Evolutionary conservation across 768 basidiomycete genomes (phyloP).

Genomic region (Suillus paluster): DNA sequence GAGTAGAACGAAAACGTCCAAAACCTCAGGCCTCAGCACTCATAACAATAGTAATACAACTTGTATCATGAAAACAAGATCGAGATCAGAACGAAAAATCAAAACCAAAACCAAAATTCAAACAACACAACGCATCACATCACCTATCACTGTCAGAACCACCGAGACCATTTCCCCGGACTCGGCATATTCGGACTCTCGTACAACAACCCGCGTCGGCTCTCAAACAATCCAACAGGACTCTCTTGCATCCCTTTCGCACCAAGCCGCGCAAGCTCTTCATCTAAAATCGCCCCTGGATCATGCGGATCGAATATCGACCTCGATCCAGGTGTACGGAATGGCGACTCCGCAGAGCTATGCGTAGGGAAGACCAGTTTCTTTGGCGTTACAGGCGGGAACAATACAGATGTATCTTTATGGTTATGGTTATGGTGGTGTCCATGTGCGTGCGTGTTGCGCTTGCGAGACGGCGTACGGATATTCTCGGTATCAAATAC

Average conservation of each 20-base stretch:
- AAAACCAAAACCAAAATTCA: no score
- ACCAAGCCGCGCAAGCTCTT: conserved; percentile 66
- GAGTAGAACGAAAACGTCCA: conserved; percentile 2
- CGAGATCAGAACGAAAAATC: neutral
- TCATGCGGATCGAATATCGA: conserved; percentile 73
- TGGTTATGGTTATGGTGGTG: conserved; percentile 17
- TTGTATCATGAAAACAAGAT: conserved; percentile 3
- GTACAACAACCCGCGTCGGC: conserved; percentile 61
- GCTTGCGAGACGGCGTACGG: conserved; percentile 51
- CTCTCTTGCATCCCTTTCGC: conserved; percentile 54
- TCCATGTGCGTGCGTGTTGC: conserved; percentile 27
- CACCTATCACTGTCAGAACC: no score
- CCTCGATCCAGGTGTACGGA: conserved; percentile 51
- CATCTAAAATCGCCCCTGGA: conserved; percentile 67
- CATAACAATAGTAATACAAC: conserved; percentile 4
- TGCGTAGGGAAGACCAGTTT: conserved; percentile 41
- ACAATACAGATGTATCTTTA: conserved; percentile 21
- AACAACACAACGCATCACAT: neutral
- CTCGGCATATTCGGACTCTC: conserved; percentile 72
- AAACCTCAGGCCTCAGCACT: no score
- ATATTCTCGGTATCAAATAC: conserved; percentile 41
- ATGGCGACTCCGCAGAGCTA: conserved; percentile 42
- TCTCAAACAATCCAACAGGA: conserved; percentile 70
- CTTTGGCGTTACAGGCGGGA: conserved; percentile 49
- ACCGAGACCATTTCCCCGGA: conserved; percentile 56